Conservation (phyloP, 495 filamentous ascomycete genomes). For the Talaromyces ruber region DNA sequence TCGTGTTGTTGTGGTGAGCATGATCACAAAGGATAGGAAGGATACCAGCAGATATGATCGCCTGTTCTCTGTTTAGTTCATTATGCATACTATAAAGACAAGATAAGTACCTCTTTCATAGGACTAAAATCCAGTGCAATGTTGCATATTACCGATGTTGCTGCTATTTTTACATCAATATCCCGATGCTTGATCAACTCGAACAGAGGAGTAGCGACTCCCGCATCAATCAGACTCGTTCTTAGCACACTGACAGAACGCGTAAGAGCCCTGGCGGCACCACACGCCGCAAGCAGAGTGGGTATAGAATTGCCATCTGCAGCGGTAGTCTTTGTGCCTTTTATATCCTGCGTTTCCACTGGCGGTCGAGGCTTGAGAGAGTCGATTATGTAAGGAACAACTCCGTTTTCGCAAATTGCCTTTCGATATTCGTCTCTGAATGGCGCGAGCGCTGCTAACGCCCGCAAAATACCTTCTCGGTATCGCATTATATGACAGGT, state of each 20-base stretch:
- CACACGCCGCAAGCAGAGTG: constrained; percentile 81
- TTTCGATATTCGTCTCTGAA: constrained; percentile 83
- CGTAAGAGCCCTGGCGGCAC: constrained; percentile 64
- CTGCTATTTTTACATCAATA: constrained; percentile 75
- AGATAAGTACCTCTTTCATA: constrained; percentile 62
- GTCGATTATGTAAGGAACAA: constrained; percentile 73
- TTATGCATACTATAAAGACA: background rate
- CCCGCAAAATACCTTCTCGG: constrained; percentile 68
- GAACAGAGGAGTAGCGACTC: constrained; percentile 72
- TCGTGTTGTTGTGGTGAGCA: constrained; percentile 65
- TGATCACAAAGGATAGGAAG: constrained; percentile 74
- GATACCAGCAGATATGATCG: constrained; percentile 66
- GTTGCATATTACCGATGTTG: constrained; percentile 75
- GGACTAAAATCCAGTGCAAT: constrained; percentile 79
- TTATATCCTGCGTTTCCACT: constrained; percentile 19
- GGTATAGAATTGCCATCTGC: constrained; percentile 41
- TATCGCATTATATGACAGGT: constrained; percentile 67
- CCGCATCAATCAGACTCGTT: constrained; percentile 79
- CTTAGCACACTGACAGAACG: constrained; percentile 76
- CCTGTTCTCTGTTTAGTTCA: constrained; percentile 34
- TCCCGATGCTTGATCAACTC: constrained; percentile 65
- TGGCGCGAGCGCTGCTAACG: constrained; percentile 67
- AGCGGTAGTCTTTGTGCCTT: constrained; percentile 28
- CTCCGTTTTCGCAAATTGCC: constrained; percentile 68
- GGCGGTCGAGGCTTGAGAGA: constrained; percentile 57